Evolutionary conservation across 2,329 filamentous ascomycete species (phyloP).

Genomic region (Aspergillus japonicus): DNA sequence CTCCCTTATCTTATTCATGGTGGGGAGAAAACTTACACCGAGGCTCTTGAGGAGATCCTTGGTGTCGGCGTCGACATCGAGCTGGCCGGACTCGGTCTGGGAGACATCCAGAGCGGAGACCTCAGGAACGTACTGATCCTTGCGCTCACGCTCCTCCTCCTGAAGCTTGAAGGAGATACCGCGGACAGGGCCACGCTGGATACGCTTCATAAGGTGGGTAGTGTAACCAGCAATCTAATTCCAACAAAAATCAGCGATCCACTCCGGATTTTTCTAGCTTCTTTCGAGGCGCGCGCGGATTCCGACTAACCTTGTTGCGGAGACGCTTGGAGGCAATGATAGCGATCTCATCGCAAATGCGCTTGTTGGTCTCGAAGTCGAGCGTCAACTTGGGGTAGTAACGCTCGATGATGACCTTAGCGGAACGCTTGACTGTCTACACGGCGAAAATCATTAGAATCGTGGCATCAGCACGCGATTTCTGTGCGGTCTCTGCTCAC

Average conservation of each 20-base stretch:
- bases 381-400: constrained; percentile 98
- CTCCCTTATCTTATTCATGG: background rate
- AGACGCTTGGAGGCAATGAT: constrained; percentile 99
- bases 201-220: constrained; percentile 99
- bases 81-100: constrained; percentile 84
- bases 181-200: constrained; percentile 97
- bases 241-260: background rate
- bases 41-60: constrained; percentile 99
- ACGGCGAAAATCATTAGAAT: constrained; percentile 3
- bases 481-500: constrained; percentile 22
- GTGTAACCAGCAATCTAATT: constrained; percentile 92
- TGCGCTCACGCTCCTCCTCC: constrained; percentile 99
- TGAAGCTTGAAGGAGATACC: constrained; percentile 99
- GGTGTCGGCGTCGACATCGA: constrained; percentile 95
- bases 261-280: background rate
- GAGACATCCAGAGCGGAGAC: constrained; percentile 97
- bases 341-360: constrained; percentile 99
- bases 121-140: constrained; percentile 99
- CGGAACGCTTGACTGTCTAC: constrained; percentile 75
- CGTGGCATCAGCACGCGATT: background rate
- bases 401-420: constrained; percentile 99
- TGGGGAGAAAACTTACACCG: constrained; percentile 69
- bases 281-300: background rate
- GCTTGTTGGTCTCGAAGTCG: constrained; percentile 99
- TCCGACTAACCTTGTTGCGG: constrained; percentile 84